These are phyloP conservation scores for Candida verbasci DNA, from an alignment of 805 yeast genomes.

Conservation along the genomic window DNA sequence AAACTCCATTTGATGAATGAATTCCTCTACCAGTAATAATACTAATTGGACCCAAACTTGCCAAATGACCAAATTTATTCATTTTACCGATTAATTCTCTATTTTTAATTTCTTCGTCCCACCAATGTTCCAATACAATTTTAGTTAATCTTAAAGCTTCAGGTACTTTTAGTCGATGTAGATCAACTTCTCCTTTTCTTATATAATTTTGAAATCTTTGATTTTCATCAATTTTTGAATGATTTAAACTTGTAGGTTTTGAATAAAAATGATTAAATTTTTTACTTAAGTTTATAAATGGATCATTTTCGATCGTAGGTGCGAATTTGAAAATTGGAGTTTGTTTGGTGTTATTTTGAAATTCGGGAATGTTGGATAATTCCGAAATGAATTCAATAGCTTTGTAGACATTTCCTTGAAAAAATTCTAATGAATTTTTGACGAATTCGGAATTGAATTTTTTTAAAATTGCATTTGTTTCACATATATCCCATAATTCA, in stretches of 20 bases:
- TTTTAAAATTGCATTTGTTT: slow-evolving; percentile 29
- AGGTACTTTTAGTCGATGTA: slow-evolving; percentile 50
- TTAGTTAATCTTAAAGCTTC: slow-evolving; percentile 41
- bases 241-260: neutral
- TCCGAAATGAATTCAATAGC: slow-evolving; percentile 16
- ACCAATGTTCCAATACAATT: slow-evolving; percentile 50
- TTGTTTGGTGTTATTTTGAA: slow-evolving; percentile 1
- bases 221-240: neutral
- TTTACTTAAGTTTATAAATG: neutral
- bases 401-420: slow-evolving; percentile 38
- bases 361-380: neutral
- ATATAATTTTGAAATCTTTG: slow-evolving; percentile 5
- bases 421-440: slow-evolving; percentile 34
- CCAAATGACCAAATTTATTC: slow-evolving; percentile 28
- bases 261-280: slow-evolving; percentile 2
- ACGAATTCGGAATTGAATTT: slow-evolving; percentile 37
- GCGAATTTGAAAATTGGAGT: neutral
- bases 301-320: neutral
- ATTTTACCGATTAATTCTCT: slow-evolving; percentile 39
- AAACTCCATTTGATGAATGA: slow-evolving; percentile 57
- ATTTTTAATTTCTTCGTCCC: slow-evolving; percentile 49
- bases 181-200: slow-evolving; percentile 37
- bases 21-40: slow-evolving; percentile 69
- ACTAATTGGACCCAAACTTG: slow-evolving; percentile 37
- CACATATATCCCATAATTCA: slow-evolving; percentile 29